These are phyloP conservation scores for Triangularia setosa DNA, from an alignment of 2,329 filamentous ascomycete genomes.

Conservation along the genomic window DNA sequence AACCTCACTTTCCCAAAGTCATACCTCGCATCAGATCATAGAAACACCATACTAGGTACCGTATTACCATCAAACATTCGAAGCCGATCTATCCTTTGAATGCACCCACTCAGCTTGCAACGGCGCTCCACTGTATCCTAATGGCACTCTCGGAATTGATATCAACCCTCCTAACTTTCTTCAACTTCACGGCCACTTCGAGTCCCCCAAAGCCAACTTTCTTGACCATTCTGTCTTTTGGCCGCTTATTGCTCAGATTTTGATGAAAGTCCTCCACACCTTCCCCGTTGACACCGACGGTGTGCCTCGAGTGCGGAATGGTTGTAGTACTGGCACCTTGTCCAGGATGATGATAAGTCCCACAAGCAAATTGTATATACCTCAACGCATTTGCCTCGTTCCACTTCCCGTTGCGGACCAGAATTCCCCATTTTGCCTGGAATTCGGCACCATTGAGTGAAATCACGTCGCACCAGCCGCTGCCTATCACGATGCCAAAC, in stretches of 20 bases:
- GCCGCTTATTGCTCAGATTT: background rate
- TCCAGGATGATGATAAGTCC: background rate
- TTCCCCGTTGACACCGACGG: background rate
- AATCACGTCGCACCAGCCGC: constrained; percentile 19
- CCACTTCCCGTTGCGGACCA: constrained; percentile 18
- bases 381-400: constrained; percentile 11
- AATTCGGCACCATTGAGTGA: constrained; percentile 11
- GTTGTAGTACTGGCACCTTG: background rate
- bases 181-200: constrained; percentile 15
- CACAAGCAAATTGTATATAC: constrained; percentile 8
- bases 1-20: too few relatives aligned
- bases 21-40: too few relatives aligned
- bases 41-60: too few relatives aligned
- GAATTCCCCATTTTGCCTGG: constrained; percentile 6
- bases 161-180: constrained; percentile 19
- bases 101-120: background rate
- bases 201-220: constrained; percentile 8
- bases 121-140: constrained; percentile 16
- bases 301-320: background rate
- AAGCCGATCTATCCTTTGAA: too few relatives aligned
- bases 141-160: constrained; percentile 22
- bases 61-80: too few relatives aligned
- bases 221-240: constrained; percentile 12
- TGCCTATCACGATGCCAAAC: constrained; percentile 19
- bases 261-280: background rate